Percentiles rank a stretch among this genome's conserved stretches.
phyloP scores from a whole-genome alignment of 2,329 filamentous ascomycete species.

The Colletotrichum chrysophilum region DNA sequence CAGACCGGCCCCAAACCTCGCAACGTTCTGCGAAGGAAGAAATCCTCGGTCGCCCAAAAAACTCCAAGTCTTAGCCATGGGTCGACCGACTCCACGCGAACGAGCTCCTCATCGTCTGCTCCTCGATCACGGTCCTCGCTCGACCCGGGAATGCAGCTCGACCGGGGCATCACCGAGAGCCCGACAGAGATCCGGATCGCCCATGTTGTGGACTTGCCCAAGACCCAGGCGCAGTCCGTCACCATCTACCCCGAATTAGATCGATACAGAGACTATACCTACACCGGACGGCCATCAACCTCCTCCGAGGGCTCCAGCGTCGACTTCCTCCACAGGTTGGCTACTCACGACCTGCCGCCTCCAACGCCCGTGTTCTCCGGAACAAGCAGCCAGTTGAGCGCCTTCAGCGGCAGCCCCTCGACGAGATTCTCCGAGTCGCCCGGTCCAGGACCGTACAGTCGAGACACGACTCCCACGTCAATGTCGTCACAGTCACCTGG shows the following conservation, averaged over 20 bases:
- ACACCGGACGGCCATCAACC: conserved; percentile 37
- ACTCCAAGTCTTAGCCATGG: conserved; percentile 35
- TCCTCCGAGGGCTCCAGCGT: conserved; percentile 37
- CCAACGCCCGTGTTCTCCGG: conserved; percentile 69
- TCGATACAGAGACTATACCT: conserved; percentile 55
- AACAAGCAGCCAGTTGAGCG: conserved; percentile 59
- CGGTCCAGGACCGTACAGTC: conserved; percentile 72
- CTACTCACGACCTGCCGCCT: conserved; percentile 70
- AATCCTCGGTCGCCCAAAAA: conserved; percentile 49
- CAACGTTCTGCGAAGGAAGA: conserved; percentile 55
- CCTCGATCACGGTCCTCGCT: conserved; percentile 40
- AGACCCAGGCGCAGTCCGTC: conserved; percentile 42
- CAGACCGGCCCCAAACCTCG: conserved; percentile 37
- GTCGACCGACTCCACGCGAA: conserved; percentile 41
- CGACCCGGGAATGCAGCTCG: conserved; percentile 42
- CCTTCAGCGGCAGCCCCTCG: conserved; percentile 73
- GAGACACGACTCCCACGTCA: conserved; percentile 80
- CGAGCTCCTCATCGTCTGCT: conserved; percentile 48
- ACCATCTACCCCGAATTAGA: conserved; percentile 66
- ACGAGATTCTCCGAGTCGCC: conserved; percentile 78
- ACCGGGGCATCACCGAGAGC: conserved; percentile 47
- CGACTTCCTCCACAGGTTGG: conserved; percentile 60
- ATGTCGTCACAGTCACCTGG: conserved; percentile 77
- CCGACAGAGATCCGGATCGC: conserved; percentile 47
- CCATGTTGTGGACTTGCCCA: conserved; percentile 46